Evolutionary conservation across 139 green algal genomes (phyloP), one percentile per base, ranked within the genome.

Genomic region (Mesotaenium endlicherianum): DNA sequence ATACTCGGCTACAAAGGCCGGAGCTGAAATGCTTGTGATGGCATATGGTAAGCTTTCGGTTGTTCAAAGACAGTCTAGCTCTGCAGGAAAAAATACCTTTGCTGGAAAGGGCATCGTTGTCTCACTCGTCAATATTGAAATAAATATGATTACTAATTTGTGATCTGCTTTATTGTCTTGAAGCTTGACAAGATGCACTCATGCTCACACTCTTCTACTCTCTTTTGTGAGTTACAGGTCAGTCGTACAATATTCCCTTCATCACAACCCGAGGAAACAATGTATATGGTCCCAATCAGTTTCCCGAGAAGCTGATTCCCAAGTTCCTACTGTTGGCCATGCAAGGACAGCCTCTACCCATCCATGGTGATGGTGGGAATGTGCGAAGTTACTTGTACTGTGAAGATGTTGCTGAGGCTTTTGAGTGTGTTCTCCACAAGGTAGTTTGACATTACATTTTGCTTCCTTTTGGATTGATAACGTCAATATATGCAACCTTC

Each of bases 261-360:
- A 97, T 99, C 85, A 97, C 96, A 77, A 98, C 97, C 0, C 92
- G 97, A 30, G 95, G 95, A 42, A 99, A 99, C 93, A 99, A 99
- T 88, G 97, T 99, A 39, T 99, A 98, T 74, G 97, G 97, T 0
- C 96, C 97, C 1, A 89, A 95, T 76, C 95, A 98, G 88, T 97
- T 97, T 45, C 90, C 90, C 3, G 90, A 93, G 76, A 92, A 93
- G 59, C 58, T 90, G 6, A 88, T 92, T 64, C 87, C 89, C 38
- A 93, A 93, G 77, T 89, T 91, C 82, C 80, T 90, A n/a, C 77
- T 88, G 43, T 69, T 91, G 26, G 86, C 88, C 40, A 76, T 72
- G 69, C 45, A 83, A 16, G 94, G 92, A 30, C 64, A 87, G 68
- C 38, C 58, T 6, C 84, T 97, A 5, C 92, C 94, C n/a, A 89